phyloP scores from a whole-genome alignment of 345 rosid species.

The Ceriops zippeliana region DNA sequence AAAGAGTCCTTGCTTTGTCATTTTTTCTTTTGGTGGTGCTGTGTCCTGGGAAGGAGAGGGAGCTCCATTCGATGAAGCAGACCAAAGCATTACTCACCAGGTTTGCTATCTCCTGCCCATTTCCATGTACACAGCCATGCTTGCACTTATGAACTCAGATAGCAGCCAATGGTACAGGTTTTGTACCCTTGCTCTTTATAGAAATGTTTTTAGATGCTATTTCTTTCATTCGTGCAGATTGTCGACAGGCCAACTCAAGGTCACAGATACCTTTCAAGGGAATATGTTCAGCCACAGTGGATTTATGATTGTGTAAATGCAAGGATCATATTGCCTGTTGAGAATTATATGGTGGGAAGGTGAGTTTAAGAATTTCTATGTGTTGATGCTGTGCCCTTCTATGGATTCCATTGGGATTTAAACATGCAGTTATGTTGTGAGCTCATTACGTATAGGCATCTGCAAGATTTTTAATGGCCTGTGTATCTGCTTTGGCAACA shows the following conservation, averaged over 20 bases:
- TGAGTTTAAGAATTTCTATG: constrained; percentile 21
- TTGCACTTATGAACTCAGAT: neutral
- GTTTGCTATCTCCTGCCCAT: constrained; percentile 33
- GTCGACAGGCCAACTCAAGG: constrained; percentile 88
- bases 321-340: constrained; percentile 66
- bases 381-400: neutral
- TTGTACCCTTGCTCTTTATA: neutral
- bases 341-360: constrained; percentile 76
- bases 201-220: neutral
- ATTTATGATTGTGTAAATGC: constrained; percentile 78
- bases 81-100: constrained; percentile 88
- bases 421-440: too few relatives aligned
- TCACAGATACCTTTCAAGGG: constrained; percentile 74
- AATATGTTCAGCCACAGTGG: constrained; percentile 96
- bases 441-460: too few relatives aligned
- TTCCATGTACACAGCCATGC: neutral
- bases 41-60: constrained; percentile 98
- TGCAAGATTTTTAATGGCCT: too few relatives aligned
- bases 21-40: constrained; percentile 90
- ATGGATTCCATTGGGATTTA: neutral
- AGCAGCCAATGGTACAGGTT: neutral
- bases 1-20: constrained; percentile 84
- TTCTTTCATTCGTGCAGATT: constrained; percentile 48
- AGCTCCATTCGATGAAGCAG: constrained; percentile 73
- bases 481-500: too few relatives aligned